Percentiles rank a stretch among this genome's conserved stretches.
Evolutionary conservation across 257 asterid genomes (phyloP).

Genomic region (Apocynum venetum): DNA sequence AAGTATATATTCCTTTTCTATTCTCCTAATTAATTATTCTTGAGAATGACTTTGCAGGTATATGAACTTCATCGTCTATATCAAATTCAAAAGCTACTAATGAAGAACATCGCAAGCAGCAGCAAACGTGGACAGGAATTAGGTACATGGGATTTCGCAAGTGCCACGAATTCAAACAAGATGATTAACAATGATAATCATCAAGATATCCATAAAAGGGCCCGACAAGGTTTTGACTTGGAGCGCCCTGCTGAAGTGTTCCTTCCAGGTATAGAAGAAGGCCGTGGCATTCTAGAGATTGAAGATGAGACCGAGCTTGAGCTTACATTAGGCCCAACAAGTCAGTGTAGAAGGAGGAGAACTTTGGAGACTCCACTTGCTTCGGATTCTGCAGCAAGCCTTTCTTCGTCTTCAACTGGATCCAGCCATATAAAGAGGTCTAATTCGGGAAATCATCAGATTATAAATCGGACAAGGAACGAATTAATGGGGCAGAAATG

Average conservation of each 20-base stretch:
- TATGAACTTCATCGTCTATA: conserved; percentile 86
- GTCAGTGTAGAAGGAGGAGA: conserved; percentile 35
- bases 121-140: conserved; percentile 18
- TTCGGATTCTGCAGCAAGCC: conserved; percentile 50
- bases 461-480: conserved; percentile 11
- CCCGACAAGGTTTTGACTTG: conserved; percentile 20
- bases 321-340: conserved; percentile 73
- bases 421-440: conserved; percentile 39
- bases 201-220: conserved; percentile 14
- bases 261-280: conserved; percentile 1
- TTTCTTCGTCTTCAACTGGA: conserved; percentile 66
- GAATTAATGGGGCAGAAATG: conserved; percentile 35
- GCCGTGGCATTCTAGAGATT: conserved; percentile 9
- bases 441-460: conserved; percentile 15
- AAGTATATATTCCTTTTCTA: neutral
- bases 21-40: neutral
- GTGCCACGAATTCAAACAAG: conserved; percentile 12
- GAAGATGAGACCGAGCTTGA: conserved; percentile 61
- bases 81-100: conserved; percentile 64
- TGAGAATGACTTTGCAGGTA: conserved; percentile 60
- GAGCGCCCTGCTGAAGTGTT: conserved; percentile 29
- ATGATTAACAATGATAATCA: neutral
- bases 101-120: conserved; percentile 42
- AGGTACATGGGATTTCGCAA: conserved; percentile 12
- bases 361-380: conserved; percentile 21